Evolutionary conservation across 805 yeast genomes (phyloP), one percentile per base, ranked within the genome.

Genomic region (Myxozyma vanderwaltii): DNA sequence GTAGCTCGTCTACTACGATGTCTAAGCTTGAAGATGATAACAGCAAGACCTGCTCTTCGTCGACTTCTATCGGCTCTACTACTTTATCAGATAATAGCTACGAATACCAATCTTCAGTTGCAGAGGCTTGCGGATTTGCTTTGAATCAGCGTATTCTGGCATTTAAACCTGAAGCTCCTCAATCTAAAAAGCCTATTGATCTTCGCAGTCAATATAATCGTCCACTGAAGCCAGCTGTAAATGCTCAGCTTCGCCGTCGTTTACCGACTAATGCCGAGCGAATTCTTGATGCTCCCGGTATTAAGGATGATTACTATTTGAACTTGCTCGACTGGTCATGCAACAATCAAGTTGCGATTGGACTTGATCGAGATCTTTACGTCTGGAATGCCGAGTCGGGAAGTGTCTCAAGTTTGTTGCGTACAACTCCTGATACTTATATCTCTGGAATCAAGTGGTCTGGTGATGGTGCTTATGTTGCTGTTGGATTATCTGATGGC

Each of bases 221-320:
- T 26, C 76, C 76, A 10, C 63, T 70, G 41, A 67, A 69, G 63
- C 68, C 73, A 8, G 67, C 72, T 17, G 69, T 66, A 36, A 64
- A 61, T 43, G 71, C 76, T 1, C 63, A 73, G 68, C 41, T 71
- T 67, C 63, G 71, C 59, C 69, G 96, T 65, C 86, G 85, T 67
- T 80, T 94, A 48, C 89, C 95, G 26, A 83, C 89, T 0, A 88
- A 89, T 35, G 98, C 99, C 0, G 96, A 89, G 65, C 81, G 96
- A 63, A 96, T 94, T 1, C 78, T 94, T 41, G 99, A 94, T 75
- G 99, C 98, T 0, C 99, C 99, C 0, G 97, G 96, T 0, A 80
- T 91, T 58, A 81, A 86, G 23, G 96, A 94, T 73, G 99, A 94
- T 75, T 94, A 91, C 72, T 94, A 92, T 72, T 79, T 91, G 54